Conservation (phyloP, 176 grass and related monocot genomes). For the Musa beccarii region DNA sequence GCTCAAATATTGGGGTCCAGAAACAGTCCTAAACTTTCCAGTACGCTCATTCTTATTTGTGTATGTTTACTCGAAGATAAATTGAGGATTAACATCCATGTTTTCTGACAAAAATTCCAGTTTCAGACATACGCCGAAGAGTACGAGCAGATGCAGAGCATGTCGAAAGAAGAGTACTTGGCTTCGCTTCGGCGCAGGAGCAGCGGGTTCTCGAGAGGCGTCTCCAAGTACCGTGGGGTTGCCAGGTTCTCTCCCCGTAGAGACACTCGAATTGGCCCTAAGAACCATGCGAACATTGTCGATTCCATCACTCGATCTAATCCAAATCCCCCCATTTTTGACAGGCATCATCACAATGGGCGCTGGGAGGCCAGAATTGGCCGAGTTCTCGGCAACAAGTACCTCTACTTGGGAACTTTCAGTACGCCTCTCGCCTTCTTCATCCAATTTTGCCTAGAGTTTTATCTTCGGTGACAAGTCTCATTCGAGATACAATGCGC, state of each 20-base stretch:
- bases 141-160: slow-evolving; percentile 54
- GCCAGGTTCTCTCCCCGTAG: slow-evolving; percentile 44
- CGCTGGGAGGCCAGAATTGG: slow-evolving; percentile 92
- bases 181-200: slow-evolving; percentile 80
- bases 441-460: neutral
- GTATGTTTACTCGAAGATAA: neutral
- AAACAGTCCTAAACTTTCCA: slow-evolving; percentile 59
- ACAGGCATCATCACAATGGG: slow-evolving; percentile 84
- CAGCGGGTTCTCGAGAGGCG: slow-evolving; percentile 87
- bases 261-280: neutral
- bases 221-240: slow-evolving; percentile 94
- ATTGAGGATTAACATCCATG: neutral
- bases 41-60: slow-evolving; percentile 29
- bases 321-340: neutral
- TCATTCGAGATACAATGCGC: too few species aligned
- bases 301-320: neutral
- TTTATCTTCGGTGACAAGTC: neutral
- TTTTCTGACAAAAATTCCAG: slow-evolving; percentile 26
- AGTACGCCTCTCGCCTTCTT: slow-evolving; percentile 24
- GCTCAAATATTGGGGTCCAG: slow-evolving; percentile 79
- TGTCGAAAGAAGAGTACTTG: slow-evolving; percentile 67
- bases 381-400: slow-evolving; percentile 75
- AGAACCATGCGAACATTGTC: neutral
- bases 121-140: slow-evolving; percentile 53
- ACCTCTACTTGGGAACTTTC: slow-evolving; percentile 87